A percentile compares a stretch with the other conserved stretches of the same genome.
Conservation (phyloP, 1,139 yeast species). For the Yamadazyma sp. region DNA sequence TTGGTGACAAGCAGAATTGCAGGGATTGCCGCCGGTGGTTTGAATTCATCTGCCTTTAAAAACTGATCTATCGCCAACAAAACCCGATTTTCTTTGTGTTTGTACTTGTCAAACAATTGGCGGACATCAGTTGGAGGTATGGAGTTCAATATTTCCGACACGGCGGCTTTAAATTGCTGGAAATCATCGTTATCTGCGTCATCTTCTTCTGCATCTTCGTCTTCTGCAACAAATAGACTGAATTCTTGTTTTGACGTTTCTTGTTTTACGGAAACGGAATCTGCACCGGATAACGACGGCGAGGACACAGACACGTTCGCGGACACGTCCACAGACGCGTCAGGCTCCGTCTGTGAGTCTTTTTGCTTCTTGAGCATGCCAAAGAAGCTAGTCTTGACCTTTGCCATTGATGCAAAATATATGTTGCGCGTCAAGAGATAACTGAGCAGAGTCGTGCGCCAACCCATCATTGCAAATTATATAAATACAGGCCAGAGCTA, state of each 20-base stretch:
- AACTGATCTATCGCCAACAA: conserved; percentile 31
- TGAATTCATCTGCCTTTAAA: conserved; percentile 17
- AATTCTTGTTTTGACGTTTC: no score
- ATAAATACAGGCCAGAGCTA: no score
- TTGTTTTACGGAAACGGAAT: background rate
- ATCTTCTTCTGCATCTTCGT: conserved; percentile 1
- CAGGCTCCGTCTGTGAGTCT: background rate
- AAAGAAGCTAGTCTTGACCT: conserved; percentile 7
- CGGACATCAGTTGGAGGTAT: conserved; percentile 7
- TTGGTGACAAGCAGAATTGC: conserved; percentile 14
- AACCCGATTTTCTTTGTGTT: conserved; percentile 22
- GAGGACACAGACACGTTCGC: background rate
- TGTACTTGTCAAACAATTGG: conserved; percentile 24
- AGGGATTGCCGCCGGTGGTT: conserved; percentile 10
- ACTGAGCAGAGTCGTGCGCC: background rate
- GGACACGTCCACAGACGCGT: no score
- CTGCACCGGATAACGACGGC: background rate
- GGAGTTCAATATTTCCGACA: conserved; percentile 3
- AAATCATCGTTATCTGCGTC: background rate
- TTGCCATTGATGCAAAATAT: background rate
- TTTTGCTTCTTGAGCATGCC: conserved; percentile 1
- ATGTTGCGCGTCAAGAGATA: conserved; percentile 1
- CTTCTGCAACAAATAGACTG: conserved; percentile 13
- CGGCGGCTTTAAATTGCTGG: conserved; percentile 2
- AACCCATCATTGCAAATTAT: no score